These are phyloP conservation scores for Clohesyomyces aquaticus DNA, from an alignment of 495 filamentous ascomycete species.

Conservation along the genomic window DNA sequence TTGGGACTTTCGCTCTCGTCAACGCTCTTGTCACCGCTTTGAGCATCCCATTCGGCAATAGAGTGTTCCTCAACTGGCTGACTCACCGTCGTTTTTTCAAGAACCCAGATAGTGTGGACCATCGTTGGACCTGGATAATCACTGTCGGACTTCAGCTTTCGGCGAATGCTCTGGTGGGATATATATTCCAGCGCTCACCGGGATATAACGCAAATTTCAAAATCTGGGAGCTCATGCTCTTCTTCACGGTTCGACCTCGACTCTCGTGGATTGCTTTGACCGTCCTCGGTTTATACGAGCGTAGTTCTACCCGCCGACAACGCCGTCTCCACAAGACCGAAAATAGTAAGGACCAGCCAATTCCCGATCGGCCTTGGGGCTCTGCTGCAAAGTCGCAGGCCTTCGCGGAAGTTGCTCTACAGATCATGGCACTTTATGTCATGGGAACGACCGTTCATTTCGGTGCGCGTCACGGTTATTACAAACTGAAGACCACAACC, in stretches of 20 bases:
- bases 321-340: too few species aligned
- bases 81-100: neutral
- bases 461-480: neutral
- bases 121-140: slow-evolving; percentile 9
- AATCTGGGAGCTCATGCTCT: slow-evolving; percentile 19
- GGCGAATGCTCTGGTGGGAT: slow-evolving; percentile 16
- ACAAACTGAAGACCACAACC: neutral
- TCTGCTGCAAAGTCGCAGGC: slow-evolving; percentile 11
- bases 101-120: neutral
- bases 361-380: slow-evolving; percentile 8
- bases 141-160: slow-evolving; percentile 19
- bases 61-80: neutral
- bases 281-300: slow-evolving; percentile 7
- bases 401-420: slow-evolving; percentile 14
- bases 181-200: slow-evolving; percentile 4
- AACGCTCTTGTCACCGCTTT: slow-evolving; percentile 10
- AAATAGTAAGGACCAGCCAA: neutral
- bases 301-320: too few species aligned
- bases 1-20: slow-evolving; percentile 20
- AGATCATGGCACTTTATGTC: slow-evolving; percentile 21
- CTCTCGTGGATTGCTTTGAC: slow-evolving; percentile 19
- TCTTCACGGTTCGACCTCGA: slow-evolving; percentile 15
- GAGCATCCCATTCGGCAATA: neutral
- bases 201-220: slow-evolving; percentile 21
- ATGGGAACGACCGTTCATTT: slow-evolving; percentile 23